These are phyloP conservation scores for Kwoniella shandongensis DNA, from an alignment of 768 basidiomycete genomes.

Conservation along the genomic window DNA sequence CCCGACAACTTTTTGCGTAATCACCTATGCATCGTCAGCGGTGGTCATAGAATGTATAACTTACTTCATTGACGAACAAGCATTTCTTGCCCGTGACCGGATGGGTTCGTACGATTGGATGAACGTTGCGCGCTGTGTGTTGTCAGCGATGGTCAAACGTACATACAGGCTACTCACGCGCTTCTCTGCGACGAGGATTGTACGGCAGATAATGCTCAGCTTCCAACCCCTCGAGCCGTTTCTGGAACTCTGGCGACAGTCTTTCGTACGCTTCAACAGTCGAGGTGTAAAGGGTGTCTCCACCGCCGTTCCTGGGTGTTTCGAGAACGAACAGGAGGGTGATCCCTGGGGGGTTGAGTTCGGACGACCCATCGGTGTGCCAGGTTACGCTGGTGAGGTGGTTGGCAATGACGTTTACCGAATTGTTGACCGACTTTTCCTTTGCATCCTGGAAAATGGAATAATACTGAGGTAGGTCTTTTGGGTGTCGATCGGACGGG, in stretches of 20 bases:
- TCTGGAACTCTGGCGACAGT: conserved; percentile 6
- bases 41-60: neutral
- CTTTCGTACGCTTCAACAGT: conserved; percentile 11
- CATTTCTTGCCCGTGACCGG: conserved; percentile 13
- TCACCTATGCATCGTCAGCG: conserved; percentile 10
- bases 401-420: neutral
- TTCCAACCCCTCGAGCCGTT: conserved; percentile 7
- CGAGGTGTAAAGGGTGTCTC: conserved; percentile 10
- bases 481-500: neutral
- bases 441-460: conserved; percentile 2
- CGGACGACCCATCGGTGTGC: conserved; percentile 6
- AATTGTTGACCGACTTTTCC: neutral
- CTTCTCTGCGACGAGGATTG: conserved; percentile 4
- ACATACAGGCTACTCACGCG: conserved; percentile 3
- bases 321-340: conserved; percentile 7
- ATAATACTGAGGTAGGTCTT: neutral
- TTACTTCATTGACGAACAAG: no score
- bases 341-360: conserved; percentile 1
- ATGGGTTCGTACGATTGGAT: conserved; percentile 8
- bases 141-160: conserved; percentile 3
- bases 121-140: neutral
- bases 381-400: neutral
- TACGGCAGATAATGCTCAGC: conserved; percentile 2
- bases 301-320: conserved; percentile 2
- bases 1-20: conserved; percentile 10